A percentile compares a stretch with the other conserved stretches of the same genome.
Evolutionary conservation across 768 basidiomycete species (phyloP).

Genomic region (Amanita exitialis): DNA sequence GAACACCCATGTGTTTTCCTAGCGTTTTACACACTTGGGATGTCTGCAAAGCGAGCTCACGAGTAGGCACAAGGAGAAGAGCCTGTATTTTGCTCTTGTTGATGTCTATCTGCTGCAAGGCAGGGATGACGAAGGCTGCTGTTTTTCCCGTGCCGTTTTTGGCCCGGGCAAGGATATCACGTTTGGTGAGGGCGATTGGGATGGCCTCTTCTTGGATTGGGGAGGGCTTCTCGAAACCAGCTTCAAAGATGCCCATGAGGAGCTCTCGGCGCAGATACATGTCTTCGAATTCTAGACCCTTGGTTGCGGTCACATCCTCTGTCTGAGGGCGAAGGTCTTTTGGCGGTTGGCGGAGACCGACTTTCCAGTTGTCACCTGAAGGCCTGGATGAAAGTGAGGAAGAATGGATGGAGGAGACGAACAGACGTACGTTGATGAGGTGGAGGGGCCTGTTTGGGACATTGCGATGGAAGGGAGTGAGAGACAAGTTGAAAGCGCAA

Average conservation of each 20-base stretch:
- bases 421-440: slow-evolving; percentile 21
- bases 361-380: slow-evolving; percentile 52
- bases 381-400: slow-evolving; percentile 15
- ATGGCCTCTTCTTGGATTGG: slow-evolving; percentile 99
- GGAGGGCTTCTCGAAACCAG: slow-evolving; percentile 92
- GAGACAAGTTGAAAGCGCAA: slow-evolving; percentile 4
- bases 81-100: slow-evolving; percentile 86
- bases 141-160: slow-evolving; percentile 99
- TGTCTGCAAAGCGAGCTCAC: slow-evolving; percentile 95
- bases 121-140: slow-evolving; percentile 96
- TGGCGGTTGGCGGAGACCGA: slow-evolving; percentile 72
- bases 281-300: slow-evolving; percentile 94
- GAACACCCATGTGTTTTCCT: slow-evolving; percentile 89
- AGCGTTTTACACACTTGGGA: slow-evolving; percentile 98
- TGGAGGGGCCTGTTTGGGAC: slow-evolving; percentile 21
- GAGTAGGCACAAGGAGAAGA: slow-evolving; percentile 94
- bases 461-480: slow-evolving; percentile 10
- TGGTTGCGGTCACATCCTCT: slow-evolving; percentile 90
- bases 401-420: background rate
- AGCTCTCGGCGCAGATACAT: slow-evolving; percentile 89
- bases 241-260: slow-evolving; percentile 99
- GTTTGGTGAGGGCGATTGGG: slow-evolving; percentile 85
- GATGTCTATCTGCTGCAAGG: slow-evolving; percentile 87
- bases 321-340: slow-evolving; percentile 94
- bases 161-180: slow-evolving; percentile 91